Percentiles rank a stretch among this genome's conserved stretches.
Evolutionary conservation across 2,329 filamentous ascomycete genomes (phyloP).

Genomic region (Epichloe uncinata): DNA sequence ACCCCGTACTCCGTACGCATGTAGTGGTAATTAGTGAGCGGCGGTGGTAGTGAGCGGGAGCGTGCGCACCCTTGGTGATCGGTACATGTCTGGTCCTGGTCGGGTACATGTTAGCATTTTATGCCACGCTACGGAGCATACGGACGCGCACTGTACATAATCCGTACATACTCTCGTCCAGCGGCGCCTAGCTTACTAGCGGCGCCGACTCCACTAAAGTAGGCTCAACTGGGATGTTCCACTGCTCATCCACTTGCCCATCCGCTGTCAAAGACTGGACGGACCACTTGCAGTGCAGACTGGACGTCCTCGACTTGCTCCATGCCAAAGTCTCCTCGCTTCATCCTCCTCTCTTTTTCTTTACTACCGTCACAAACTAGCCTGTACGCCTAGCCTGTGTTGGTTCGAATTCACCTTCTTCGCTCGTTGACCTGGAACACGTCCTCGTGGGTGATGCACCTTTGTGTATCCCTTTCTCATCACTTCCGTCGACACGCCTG

Average conservation of each 20-base stretch:
- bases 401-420: neutral
- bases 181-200: neutral
- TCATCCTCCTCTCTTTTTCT: neutral
- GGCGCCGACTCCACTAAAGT: neutral
- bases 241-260: neutral
- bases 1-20: too few species aligned
- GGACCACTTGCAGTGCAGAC: neutral
- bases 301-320: neutral
- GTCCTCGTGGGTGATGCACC: neutral
- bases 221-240: neutral
- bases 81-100: neutral
- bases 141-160: too few species aligned
- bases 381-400: neutral
- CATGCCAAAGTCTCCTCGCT: neutral
- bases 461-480: neutral
- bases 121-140: slow-evolving; percentile 5
- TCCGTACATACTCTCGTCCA: slow-evolving; percentile 3
- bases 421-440: neutral
- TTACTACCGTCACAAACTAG: neutral
- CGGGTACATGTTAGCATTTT: slow-evolving; percentile 1
- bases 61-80: neutral
- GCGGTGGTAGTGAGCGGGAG: neutral
- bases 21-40: too few species aligned
- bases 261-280: neutral
- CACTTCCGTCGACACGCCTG: neutral